Evolutionary conservation across 257 asterid genomes (phyloP).

Genomic region (Nicotiana attenuata): DNA sequence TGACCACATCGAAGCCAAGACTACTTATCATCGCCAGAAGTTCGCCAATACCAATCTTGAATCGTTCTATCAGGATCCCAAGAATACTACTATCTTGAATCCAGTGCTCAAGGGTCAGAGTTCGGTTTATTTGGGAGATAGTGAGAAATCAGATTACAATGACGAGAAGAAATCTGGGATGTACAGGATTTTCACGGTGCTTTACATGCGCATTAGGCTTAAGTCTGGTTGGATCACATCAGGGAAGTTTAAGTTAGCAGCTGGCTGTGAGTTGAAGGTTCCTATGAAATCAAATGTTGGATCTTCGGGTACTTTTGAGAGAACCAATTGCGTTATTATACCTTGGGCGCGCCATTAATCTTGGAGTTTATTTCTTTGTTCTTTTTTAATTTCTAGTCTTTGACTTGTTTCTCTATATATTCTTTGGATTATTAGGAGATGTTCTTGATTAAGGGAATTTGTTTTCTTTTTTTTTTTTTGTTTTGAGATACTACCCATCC

Average conservation of each 20-base stretch:
- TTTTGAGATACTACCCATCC: neutral
- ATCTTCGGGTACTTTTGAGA: constrained; percentile 27
- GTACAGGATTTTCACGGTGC: constrained; percentile 46
- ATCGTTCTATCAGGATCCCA: constrained; percentile 48
- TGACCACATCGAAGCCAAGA: constrained; percentile 61
- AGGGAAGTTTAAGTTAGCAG: constrained; percentile 46
- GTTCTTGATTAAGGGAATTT: neutral
- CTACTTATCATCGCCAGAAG: constrained; percentile 45
- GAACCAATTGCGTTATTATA: constrained; percentile 41
- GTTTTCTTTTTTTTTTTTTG: neutral
- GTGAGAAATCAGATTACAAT: constrained; percentile 30
- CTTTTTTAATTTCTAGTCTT: neutral
- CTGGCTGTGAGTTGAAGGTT: constrained; percentile 49
- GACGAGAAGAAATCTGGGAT: constrained; percentile 24
- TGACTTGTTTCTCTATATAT: neutral
- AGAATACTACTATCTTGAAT: constrained; percentile 31
- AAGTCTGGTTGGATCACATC: constrained; percentile 48
- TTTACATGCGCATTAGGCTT: constrained; percentile 35
- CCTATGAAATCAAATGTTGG: constrained; percentile 49
- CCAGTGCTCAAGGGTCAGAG: constrained; percentile 39
- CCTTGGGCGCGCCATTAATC: neutral
- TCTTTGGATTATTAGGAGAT: neutral
- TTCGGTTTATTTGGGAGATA: constrained; percentile 21
- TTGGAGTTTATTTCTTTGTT: neutral
- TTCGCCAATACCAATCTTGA: constrained; percentile 26